These are phyloP conservation scores for Colletotrichum noveboracense DNA, from an alignment of 2,329 filamentous ascomycete genomes.

Conservation along the genomic window DNA sequence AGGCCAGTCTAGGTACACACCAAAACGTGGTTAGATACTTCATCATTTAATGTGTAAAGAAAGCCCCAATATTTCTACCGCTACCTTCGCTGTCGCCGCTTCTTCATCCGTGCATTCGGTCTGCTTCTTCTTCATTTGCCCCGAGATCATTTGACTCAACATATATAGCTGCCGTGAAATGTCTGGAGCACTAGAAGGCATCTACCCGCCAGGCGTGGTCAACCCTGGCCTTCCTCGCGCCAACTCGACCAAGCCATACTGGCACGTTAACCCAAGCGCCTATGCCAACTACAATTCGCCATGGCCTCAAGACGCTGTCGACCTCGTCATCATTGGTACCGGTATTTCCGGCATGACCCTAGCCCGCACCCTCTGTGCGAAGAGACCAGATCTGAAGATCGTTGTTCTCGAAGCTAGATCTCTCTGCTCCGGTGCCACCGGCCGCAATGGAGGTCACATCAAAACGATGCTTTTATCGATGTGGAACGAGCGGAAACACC, in stretches of 20 bases:
- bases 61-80: not conserved
- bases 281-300: constrained; percentile 15
- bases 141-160: not conserved
- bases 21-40: not conserved
- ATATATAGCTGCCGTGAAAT: not conserved
- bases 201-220: constrained; percentile 25
- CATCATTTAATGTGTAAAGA: not conserved
- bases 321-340: constrained; percentile 27
- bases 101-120: not conserved
- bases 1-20: not conserved
- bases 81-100: not conserved
- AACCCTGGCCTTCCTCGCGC: constrained; percentile 22
- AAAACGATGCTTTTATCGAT: constrained; percentile 16
- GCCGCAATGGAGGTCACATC: constrained; percentile 18
- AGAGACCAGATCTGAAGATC: not conserved
- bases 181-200: constrained; percentile 23
- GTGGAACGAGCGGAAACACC: constrained; percentile 17
- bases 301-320: constrained; percentile 13
- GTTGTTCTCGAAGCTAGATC: not conserved
- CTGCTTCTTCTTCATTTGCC: not conserved
- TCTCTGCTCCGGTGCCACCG: not conserved
- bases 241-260: constrained; percentile 25
- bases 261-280: constrained; percentile 15
- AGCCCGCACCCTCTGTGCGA: constrained; percentile 20
- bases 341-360: constrained; percentile 23